Conservation (phyloP, 441 rosid genomes). For the Jatropha podagrica region DNA sequence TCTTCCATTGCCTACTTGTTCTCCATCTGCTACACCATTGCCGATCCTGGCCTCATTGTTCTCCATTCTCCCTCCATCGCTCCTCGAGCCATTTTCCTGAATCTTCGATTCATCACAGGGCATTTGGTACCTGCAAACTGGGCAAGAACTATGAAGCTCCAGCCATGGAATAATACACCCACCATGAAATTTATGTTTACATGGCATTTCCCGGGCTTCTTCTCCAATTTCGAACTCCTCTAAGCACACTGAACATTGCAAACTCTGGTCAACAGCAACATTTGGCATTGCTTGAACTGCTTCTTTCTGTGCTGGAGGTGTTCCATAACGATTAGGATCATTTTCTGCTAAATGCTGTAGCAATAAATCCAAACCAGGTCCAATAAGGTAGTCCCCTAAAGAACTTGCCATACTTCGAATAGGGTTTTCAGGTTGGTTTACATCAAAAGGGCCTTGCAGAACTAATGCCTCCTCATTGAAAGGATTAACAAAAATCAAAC, state of each 20-base stretch:
- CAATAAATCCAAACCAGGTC: constrained; percentile 74
- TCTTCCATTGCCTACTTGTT: constrained; percentile 25
- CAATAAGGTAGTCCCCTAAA: constrained; percentile 57
- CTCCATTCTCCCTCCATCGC: constrained; percentile 12
- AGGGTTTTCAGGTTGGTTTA: constrained; percentile 21
- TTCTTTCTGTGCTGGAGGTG: constrained; percentile 65
- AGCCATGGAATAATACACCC: constrained; percentile 83
- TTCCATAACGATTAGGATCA: constrained; percentile 60
- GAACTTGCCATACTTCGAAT: constrained; percentile 26
- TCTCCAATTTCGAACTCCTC: constrained; percentile 52
- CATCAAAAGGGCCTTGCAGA: constrained; percentile 32
- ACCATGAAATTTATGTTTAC: constrained; percentile 65
- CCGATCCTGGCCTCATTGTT: constrained; percentile 7
- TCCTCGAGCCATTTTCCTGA: constrained; percentile 31
- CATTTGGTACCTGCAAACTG: constrained; percentile 70
- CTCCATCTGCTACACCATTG: not conserved
- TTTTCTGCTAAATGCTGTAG: constrained; percentile 78
- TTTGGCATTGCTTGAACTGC: constrained; percentile 62
- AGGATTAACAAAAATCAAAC: constrained; percentile 44
- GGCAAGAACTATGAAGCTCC: constrained; percentile 75
- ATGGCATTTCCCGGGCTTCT: constrained; percentile 71
- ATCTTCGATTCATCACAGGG: constrained; percentile 53
- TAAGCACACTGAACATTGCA: constrained; percentile 55
- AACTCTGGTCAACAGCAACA: constrained; percentile 41
- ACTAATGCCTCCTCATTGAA: constrained; percentile 45